Conservation (phyloP, 2,329 filamentous ascomycete species). For the Colletotrichum falcatum region DNA sequence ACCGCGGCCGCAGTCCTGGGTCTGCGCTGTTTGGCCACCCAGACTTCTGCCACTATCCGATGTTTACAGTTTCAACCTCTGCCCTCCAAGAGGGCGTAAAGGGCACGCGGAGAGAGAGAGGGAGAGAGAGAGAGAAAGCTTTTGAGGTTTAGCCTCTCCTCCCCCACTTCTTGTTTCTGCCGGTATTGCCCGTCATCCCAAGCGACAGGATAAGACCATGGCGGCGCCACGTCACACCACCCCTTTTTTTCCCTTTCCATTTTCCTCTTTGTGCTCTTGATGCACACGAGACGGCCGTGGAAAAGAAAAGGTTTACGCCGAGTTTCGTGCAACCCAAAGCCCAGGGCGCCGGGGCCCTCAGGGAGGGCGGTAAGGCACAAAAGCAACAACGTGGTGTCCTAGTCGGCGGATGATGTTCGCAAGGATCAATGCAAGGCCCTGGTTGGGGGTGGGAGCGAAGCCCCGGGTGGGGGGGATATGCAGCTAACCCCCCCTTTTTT, state of each 20-base stretch:
- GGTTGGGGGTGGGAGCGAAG: conserved; percentile 14
- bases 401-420: conserved; percentile 38
- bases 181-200: conserved; percentile 12
- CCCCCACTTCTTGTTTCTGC: background rate
- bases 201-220: background rate
- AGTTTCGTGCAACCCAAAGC: conserved; percentile 8
- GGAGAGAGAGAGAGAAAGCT: background rate
- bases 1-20: conserved; percentile 28
- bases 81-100: conserved; percentile 7
- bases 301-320: conserved; percentile 7
- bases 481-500: conserved; percentile 30
- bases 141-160: conserved; percentile 3
- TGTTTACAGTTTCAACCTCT: conserved; percentile 33
- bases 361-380: conserved; percentile 14
- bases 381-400: conserved; percentile 37
- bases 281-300: background rate
- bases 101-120: background rate
- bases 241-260: background rate
- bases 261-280: conserved; percentile 19
- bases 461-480: background rate
- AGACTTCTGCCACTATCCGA: conserved; percentile 17
- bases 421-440: conserved; percentile 31
- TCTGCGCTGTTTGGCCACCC: background rate
- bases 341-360: conserved; percentile 25
- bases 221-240: conserved; percentile 13